Evolutionary conservation across 352 stramenopile genomes (phyloP).

Genomic region (Phytophthora sp.): DNA sequence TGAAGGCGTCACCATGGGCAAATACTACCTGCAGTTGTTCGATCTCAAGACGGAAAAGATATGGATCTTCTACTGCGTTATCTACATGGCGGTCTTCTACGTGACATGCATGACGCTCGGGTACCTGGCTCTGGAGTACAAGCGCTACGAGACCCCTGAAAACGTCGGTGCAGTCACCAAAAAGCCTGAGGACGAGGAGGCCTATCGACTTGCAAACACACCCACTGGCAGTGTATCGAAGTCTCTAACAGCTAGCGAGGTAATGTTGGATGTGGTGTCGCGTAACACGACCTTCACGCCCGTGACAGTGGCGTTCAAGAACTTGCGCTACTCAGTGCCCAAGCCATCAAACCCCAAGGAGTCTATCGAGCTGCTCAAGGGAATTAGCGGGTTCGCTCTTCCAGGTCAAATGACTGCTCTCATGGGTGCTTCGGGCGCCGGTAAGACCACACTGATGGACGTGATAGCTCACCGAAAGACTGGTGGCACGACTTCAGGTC

Average conservation of each 20-base stretch:
- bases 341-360: not conserved
- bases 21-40: slow-evolving; percentile 45
- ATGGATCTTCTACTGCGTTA: slow-evolving; percentile 48
- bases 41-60: slow-evolving; percentile 43
- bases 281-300: slow-evolving; percentile 11
- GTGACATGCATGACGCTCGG: slow-evolving; percentile 21
- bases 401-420: not conserved
- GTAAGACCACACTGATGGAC: not conserved
- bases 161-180: slow-evolving; percentile 10
- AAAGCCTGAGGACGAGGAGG: slow-evolving; percentile 13
- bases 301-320: not conserved
- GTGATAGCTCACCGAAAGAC: not conserved
- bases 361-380: not conserved
- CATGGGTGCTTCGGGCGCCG: not conserved
- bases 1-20: slow-evolving; percentile 34
- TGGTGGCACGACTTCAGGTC: not conserved
- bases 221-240: slow-evolving; percentile 22
- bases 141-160: slow-evolving; percentile 2
- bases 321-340: not conserved
- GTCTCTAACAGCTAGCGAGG: slow-evolving; percentile 29
- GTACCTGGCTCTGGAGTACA: slow-evolving; percentile 46
- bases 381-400: not conserved
- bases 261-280: slow-evolving; percentile 29
- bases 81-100: slow-evolving; percentile 35
- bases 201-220: slow-evolving; percentile 26